Evolutionary conservation across 1,284 basidiomycete genomes (phyloP).

Genomic region (Tranzscheliella williamsii): DNA sequence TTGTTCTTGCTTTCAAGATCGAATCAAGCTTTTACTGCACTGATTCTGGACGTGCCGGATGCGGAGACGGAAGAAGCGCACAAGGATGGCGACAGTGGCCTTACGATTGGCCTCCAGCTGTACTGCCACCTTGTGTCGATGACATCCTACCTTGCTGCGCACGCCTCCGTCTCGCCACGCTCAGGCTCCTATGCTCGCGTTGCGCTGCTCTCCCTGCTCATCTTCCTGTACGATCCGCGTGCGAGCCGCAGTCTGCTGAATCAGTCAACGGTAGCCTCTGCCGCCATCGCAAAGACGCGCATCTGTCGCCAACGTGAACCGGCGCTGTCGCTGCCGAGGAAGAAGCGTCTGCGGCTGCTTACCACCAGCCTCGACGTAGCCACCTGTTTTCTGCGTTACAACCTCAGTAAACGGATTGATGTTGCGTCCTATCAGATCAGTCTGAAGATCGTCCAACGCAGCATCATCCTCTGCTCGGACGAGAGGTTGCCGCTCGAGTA

Average conservation of each 20-base stretch:
- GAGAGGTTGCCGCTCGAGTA: constrained; percentile 45
- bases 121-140: constrained; percentile 39
- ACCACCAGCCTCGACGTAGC: constrained; percentile 41
- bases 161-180: constrained; percentile 37
- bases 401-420: constrained; percentile 52
- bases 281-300: constrained; percentile 14
- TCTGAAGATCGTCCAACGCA: constrained; percentile 41
- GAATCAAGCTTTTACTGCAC: constrained; percentile 39
- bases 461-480: constrained; percentile 33
- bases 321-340: constrained; percentile 18
- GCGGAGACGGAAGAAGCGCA: background rate
- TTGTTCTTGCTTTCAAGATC: constrained; percentile 40
- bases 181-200: constrained; percentile 39
- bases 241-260: constrained; percentile 30
- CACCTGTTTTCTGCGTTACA: constrained; percentile 47
- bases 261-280: constrained; percentile 4
- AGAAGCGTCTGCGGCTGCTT: constrained; percentile 39
- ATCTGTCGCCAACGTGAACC: constrained; percentile 53
- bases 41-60: constrained; percentile 19
- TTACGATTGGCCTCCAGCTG: constrained; percentile 9
- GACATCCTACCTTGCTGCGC: constrained; percentile 44
- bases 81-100: background rate
- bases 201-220: constrained; percentile 35
- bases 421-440: constrained; percentile 33
- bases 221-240: constrained; percentile 37